These are phyloP conservation scores for Melaleuca alternifolia DNA, from an alignment of 345 rosid genomes.

Conservation along the genomic window DNA sequence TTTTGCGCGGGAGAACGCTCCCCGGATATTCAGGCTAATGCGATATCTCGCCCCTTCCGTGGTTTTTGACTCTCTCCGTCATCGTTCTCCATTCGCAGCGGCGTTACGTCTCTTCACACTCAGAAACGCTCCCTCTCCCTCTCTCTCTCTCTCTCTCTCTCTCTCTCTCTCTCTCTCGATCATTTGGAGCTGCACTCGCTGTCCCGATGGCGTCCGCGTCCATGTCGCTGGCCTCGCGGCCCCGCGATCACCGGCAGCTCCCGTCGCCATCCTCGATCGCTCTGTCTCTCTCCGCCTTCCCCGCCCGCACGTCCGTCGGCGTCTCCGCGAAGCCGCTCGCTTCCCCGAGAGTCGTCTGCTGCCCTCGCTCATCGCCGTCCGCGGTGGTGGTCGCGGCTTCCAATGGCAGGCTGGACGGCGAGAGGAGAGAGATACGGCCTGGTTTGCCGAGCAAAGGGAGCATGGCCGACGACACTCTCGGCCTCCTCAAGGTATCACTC, in stretches of 20 bases:
- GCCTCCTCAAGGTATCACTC: conserved; percentile 62
- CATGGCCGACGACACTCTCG: conserved; percentile 71
- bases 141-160: too few species aligned
- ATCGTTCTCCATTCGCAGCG: too few species aligned
- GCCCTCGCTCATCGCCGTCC: conserved; percentile 1
- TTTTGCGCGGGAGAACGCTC: too few species aligned
- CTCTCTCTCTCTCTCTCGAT: too few species aligned
- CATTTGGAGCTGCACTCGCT: background rate
- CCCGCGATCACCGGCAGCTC: background rate
- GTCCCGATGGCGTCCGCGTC: background rate
- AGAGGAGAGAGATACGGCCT: conserved; percentile 58
- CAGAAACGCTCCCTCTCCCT: too few species aligned
- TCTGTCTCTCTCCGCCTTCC: background rate
- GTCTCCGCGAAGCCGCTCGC: background rate
- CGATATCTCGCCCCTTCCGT: too few species aligned
- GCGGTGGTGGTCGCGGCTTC: conserved; percentile 27
- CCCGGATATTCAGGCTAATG: too few species aligned
- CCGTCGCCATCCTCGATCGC: background rate
- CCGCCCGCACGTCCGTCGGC: background rate
- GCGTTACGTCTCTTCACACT: too few species aligned
- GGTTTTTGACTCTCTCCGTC: too few species aligned
- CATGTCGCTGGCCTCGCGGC: background rate
- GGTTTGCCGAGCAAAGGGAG: conserved; percentile 98
- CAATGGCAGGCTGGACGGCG: conserved; percentile 23
- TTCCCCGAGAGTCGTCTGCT: background rate